Conservation (phyloP, 2,329 filamentous ascomycete species). For the Graphiopsis chlorocephala region DNA sequence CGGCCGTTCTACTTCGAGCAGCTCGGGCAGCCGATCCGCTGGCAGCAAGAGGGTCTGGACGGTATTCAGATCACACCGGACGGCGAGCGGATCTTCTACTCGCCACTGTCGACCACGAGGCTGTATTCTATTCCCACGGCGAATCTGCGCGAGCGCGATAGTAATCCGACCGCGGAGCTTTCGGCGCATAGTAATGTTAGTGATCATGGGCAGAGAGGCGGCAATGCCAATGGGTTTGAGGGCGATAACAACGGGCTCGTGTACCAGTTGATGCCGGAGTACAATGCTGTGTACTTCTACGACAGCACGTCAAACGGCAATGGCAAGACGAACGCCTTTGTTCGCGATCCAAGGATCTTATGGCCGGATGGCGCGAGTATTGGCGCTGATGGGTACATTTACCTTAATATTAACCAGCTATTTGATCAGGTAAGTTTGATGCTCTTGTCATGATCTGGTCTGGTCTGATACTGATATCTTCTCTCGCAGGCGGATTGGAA, state of each 20-base stretch:
- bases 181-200: constrained; percentile 47
- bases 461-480: constrained; percentile 19
- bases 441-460: no score
- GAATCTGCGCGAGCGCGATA: constrained; percentile 34
- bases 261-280: constrained; percentile 48
- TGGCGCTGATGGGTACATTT: constrained; percentile 46
- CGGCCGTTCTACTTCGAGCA: constrained; percentile 30
- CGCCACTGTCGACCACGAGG: constrained; percentile 39
- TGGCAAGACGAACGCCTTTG: constrained; percentile 37
- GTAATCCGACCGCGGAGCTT: constrained; percentile 38
- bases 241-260: constrained; percentile 44
- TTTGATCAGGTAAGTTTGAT: constrained; percentile 38
- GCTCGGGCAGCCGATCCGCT: constrained; percentile 27
- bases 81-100: constrained; percentile 44
- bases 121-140: constrained; percentile 34
- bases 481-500: constrained; percentile 39
- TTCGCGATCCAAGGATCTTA: constrained; percentile 44
- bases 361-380: constrained; percentile 45
- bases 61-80: constrained; percentile 40
- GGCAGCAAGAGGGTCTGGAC: constrained; percentile 34
- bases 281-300: constrained; percentile 47
- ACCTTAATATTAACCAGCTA: constrained; percentile 51
- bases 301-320: constrained; percentile 34
- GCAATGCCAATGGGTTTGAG: constrained; percentile 47
- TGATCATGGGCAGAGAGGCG: constrained; percentile 45